These are phyloP conservation scores for Metschnikowia kunwiensis DNA, from an alignment of 805 yeast genomes.

Conservation along the genomic window DNA sequence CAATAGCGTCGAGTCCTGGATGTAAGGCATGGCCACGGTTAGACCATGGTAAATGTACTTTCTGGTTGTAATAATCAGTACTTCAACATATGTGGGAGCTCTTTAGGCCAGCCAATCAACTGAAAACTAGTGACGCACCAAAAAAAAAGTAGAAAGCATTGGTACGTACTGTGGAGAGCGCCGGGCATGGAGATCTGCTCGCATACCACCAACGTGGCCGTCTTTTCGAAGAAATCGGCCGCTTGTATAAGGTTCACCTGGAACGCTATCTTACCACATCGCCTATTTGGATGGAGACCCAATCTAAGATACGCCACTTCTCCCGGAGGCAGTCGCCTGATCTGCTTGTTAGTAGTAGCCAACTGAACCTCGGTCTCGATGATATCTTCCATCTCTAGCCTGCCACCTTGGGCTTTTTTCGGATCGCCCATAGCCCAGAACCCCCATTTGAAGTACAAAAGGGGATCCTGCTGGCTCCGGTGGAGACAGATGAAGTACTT, in stretches of 20 bases:
- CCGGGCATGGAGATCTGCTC: conserved; percentile 5
- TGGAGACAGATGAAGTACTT: conserved; percentile 4
- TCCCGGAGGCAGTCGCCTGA: not conserved
- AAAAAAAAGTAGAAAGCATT: too few species aligned
- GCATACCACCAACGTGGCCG: conserved; percentile 2
- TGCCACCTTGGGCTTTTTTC: too few species aligned
- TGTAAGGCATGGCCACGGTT: too few species aligned
- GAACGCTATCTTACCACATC: conserved; percentile 9
- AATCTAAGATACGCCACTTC: conserved; percentile 4
- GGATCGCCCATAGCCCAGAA: conserved; percentile 3
- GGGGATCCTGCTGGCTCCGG: not conserved
- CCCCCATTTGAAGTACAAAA: conserved; percentile 13
- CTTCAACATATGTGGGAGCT: too few species aligned
- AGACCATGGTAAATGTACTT: too few species aligned
- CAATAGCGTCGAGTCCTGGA: too few species aligned
- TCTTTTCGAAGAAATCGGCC: conserved; percentile 1
- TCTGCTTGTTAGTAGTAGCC: not conserved
- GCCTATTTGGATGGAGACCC: conserved; percentile 6
- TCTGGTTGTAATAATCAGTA: too few species aligned
- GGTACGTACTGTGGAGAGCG: conserved; percentile 3
- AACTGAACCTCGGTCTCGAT: conserved; percentile 8
- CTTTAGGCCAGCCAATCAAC: too few species aligned
- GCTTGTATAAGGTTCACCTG: conserved; percentile 2
- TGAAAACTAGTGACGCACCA: too few species aligned
- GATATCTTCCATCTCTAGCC: conserved; percentile 1